These are phyloP conservation scores for Citrus trifoliata DNA, from an alignment of 345 rosid species.

Conservation along the genomic window DNA sequence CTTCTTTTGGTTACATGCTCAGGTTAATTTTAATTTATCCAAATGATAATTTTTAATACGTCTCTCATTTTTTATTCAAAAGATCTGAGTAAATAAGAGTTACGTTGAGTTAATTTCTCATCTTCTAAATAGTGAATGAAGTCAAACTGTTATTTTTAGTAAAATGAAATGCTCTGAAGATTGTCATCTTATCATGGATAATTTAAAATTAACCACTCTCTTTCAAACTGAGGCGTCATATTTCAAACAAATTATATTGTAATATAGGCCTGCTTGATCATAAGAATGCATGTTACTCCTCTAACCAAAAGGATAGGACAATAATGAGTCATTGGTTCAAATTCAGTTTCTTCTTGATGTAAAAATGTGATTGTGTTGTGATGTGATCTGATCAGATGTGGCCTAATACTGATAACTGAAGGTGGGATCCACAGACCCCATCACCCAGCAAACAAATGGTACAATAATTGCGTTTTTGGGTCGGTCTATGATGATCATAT, in stretches of 20 bases:
- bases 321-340: neutral
- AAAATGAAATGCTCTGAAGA: too few species aligned
- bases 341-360: neutral
- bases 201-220: neutral
- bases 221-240: neutral
- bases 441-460: neutral
- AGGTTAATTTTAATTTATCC: too few species aligned
- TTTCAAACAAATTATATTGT: neutral
- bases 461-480: neutral
- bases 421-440: neutral
- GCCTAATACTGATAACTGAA: neutral
- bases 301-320: too few species aligned
- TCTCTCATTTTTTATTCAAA: neutral
- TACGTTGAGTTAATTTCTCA: too few species aligned
- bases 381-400: neutral
- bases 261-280: too few species aligned
- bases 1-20: too few species aligned
- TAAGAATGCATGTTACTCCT: too few species aligned
- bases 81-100: neutral
- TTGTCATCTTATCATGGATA: too few species aligned
- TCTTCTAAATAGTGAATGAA: too few species aligned
- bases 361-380: neutral
- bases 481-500: neutral
- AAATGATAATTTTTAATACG: too few species aligned
- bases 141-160: too few species aligned